Base-by-base conservation (phyloP, 257 asterid species). In the Paraleonurus japonicus region DNA sequence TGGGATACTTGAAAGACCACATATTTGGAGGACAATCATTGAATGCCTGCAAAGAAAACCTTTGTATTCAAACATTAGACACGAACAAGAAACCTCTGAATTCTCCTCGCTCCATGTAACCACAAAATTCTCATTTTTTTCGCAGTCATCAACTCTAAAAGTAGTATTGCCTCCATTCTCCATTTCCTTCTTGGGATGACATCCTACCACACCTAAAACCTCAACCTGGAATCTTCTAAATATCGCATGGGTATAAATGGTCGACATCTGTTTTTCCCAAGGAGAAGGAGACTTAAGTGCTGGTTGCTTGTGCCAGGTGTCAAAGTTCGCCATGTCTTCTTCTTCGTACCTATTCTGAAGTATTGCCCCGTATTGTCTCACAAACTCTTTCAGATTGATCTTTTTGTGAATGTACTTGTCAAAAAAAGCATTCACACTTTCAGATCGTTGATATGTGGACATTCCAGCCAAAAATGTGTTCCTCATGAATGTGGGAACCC, bases 251-350 rank as follows among this genome's bases (percentile, higher is more conserved):
- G 98, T 94, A 67, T 89, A 90, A 65, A 91, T 83, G 9, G 96
- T 78, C 8, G 98, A 94, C 97, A 91, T 87, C 75, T 94, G 97
- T 71, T 94, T 94, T 80, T 94, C 98, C 97, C 98, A 94, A 53
- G 98, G 98, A 32, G 98, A 94, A 67, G 98, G 98, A 0, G 98
- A 94, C 80, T 86, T 94, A 24, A 94, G 87, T 19, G 97, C 98
- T 10, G 98, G 96, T 80, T 90, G 98, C 85, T 90, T 94, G 87
- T 94, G 96, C 86, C 90, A 91, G 5, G 96, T 90, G 75, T 90
- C 98, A 73, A 94, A 94, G 73, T 94, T 96, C 41, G 98, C 96
- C 79, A 94, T 77, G 78, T 90, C 97, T 84, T 94, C 98, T 77
- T 94, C 98, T 81, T 91, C 96, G 28, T 81, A 81, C 85, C 96